These are phyloP conservation scores for Senna tora DNA, from an alignment of 306 rosid species.

Conservation along the genomic window DNA sequence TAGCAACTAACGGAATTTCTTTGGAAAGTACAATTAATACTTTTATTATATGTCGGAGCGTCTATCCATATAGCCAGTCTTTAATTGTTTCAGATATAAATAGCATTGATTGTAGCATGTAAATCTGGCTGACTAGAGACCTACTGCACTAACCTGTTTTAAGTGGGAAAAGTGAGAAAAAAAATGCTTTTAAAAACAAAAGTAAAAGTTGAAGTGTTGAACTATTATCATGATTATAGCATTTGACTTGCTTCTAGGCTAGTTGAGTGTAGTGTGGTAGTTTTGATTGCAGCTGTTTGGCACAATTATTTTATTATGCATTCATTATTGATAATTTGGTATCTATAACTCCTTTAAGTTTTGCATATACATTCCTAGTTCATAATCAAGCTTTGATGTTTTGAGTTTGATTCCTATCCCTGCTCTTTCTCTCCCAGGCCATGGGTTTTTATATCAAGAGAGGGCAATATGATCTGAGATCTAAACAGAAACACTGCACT, in stretches of 20 bases:
- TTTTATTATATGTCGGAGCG: slow-evolving; percentile 3
- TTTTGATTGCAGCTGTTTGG: slow-evolving; percentile 19
- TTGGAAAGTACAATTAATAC: background rate
- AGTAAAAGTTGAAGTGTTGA: slow-evolving; percentile 11
- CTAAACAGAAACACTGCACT: background rate
- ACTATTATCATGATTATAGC: background rate
- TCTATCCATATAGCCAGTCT: slow-evolving; percentile 9
- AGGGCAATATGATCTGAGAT: slow-evolving; percentile 7
- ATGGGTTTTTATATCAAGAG: background rate
- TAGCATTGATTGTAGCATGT: background rate
- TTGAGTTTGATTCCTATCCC: too few species aligned
- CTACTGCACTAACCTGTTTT: slow-evolving; percentile 11
- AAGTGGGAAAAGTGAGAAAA: background rate
- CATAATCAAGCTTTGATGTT: slow-evolving; percentile 4
- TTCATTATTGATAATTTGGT: slow-evolving; percentile 24
- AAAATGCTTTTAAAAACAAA: background rate
- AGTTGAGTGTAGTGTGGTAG: slow-evolving; percentile 19
- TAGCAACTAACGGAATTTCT: slow-evolving; percentile 12
- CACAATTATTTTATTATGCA: background rate
- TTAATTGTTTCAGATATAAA: slow-evolving; percentile 1
- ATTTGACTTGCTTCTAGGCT: slow-evolving; percentile 20
- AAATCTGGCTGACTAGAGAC: background rate
- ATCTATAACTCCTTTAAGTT: background rate
- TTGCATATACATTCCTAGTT: slow-evolving; percentile 2
- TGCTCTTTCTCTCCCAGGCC: too few species aligned